phyloP scores from a whole-genome alignment of 2,329 filamentous ascomycete species.

The Colletotrichum theobromicola region DNA sequence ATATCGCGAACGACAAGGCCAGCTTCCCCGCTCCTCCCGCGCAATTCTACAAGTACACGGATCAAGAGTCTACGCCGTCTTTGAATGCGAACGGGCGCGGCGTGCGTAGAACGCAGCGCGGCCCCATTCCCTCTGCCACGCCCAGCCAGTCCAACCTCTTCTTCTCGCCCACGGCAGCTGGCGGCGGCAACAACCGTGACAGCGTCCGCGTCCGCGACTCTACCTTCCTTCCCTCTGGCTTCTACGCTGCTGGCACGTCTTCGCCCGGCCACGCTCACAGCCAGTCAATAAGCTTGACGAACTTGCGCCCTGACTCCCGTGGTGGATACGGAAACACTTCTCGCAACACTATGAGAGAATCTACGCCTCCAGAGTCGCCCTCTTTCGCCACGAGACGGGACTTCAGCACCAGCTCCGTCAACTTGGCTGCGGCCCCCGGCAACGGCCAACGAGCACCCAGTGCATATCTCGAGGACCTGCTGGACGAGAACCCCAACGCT shows the following conservation, averaged over 20 bases:
- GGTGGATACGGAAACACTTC: conserved; percentile 46
- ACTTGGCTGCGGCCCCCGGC: conserved; percentile 60
- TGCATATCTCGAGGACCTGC: conserved; percentile 87
- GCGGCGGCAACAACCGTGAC: conserved; percentile 56
- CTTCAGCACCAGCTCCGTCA: conserved; percentile 70
- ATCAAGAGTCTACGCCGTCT: conserved; percentile 61
- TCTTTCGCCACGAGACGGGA: conserved; percentile 52
- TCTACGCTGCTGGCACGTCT: conserved; percentile 77
- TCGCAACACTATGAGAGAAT: conserved; percentile 47
- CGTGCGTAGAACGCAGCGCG: conserved; percentile 56
- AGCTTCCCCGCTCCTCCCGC: conserved; percentile 63
- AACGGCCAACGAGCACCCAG: conserved; percentile 79
- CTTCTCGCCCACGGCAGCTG: conserved; percentile 89
- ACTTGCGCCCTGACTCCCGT: conserved; percentile 63
- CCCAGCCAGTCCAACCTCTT: conserved; percentile 78
- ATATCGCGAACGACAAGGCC: conserved; percentile 72
- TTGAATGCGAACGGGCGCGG: conserved; percentile 54
- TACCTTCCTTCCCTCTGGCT: conserved; percentile 86
- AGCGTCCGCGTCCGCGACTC: conserved; percentile 69
- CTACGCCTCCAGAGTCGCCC: conserved; percentile 71
- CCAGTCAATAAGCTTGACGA: conserved; percentile 65
- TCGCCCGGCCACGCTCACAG: conserved; percentile 49
- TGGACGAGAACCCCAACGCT: conserved; percentile 72
- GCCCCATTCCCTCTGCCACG: conserved; percentile 57
- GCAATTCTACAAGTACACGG: conserved; percentile 69